phyloP scores from a whole-genome alignment of 2,329 filamentous ascomycete genomes.

The Bertia moriformis region DNA sequence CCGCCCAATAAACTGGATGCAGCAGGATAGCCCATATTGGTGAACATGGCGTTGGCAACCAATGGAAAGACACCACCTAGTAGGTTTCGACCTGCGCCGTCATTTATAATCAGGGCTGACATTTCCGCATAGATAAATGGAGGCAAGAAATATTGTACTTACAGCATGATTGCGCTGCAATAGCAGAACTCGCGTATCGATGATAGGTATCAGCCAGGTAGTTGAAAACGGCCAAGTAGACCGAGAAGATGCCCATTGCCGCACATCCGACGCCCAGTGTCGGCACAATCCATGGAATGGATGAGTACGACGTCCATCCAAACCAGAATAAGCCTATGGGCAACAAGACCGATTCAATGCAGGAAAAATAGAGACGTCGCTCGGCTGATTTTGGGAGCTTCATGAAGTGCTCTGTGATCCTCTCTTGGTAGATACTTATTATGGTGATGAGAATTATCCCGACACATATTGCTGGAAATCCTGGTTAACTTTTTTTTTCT shows the following conservation, averaged over 20 bases:
- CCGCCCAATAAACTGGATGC: conserved; percentile 66
- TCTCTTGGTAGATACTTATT: conserved; percentile 60
- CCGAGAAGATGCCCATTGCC: conserved; percentile 72
- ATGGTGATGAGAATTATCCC: conserved; percentile 52
- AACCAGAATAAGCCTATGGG: conserved; percentile 73
- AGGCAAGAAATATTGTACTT: conserved; percentile 4
- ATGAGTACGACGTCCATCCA: conserved; percentile 50
- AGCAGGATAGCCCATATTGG: conserved; percentile 51
- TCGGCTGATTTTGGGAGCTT: conserved; percentile 49
- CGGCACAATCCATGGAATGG: conserved; percentile 60
- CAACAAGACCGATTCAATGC: conserved; percentile 51
- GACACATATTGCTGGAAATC: conserved; percentile 43
- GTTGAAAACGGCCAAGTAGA: conserved; percentile 84
- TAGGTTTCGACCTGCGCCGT: conserved; percentile 56
- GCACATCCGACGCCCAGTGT: conserved; percentile 56
- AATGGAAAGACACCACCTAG: conserved; percentile 71
- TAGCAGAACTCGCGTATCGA: conserved; percentile 38
- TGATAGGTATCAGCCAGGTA: conserved; percentile 84
- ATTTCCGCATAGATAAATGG: too few relatives aligned
- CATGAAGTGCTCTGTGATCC: conserved; percentile 6
- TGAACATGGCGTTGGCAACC: conserved; percentile 61
- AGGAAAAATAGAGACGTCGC: conserved; percentile 69
- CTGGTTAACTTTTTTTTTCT: too few relatives aligned
- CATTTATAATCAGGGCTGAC: too few relatives aligned
- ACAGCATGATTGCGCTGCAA: conserved; percentile 75